These are phyloP conservation scores for Thermomucor indicae-seudaticae DNA, from an alignment of 371 early-diverging fungal genomes.

Conservation along the genomic window DNA sequence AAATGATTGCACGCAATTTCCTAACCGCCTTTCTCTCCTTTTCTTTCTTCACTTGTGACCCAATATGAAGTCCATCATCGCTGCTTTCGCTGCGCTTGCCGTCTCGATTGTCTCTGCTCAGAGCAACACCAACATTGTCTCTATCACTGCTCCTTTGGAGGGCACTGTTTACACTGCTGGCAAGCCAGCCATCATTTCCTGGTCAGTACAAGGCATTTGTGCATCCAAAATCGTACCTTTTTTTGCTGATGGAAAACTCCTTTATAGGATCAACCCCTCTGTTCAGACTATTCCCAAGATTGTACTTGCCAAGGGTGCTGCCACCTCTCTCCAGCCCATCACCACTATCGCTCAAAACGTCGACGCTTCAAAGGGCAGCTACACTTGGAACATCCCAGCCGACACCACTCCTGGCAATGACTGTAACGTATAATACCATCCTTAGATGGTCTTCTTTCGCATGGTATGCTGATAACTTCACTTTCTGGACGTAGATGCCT, in stretches of 20 bases:
- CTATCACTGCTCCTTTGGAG: constrained; percentile 7
- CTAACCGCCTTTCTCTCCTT: no score
- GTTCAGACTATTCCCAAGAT: constrained; percentile 17
- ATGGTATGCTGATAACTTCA: no score
- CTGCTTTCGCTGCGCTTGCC: constrained; percentile 14
- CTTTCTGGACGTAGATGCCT: constrained; percentile 19
- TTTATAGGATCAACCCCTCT: constrained; percentile 16
- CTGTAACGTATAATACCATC: no score
- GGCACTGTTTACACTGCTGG: constrained; percentile 12
- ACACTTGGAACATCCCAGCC: constrained; percentile 23
- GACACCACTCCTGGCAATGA: constrained; percentile 17
- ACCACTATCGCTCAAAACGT: constrained; percentile 14
- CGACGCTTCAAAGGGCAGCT: constrained; percentile 1
- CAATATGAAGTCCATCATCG: constrained; percentile 15
- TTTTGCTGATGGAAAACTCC: neutral
- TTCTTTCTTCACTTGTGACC: neutral
- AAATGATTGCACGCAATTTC: no score
- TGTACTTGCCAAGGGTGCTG: constrained; percentile 20
- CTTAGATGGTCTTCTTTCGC: no score
- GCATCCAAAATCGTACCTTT: neutral
- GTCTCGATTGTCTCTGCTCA: constrained; percentile 10
- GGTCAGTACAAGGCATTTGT: neutral
- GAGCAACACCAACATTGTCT: constrained; percentile 4
- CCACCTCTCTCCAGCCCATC: constrained; percentile 17
- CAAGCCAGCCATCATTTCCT: constrained; percentile 4